phyloP scores from a whole-genome alignment of 2,329 filamentous ascomycete species.

The Neodidymelliopsis sp. region DNA sequence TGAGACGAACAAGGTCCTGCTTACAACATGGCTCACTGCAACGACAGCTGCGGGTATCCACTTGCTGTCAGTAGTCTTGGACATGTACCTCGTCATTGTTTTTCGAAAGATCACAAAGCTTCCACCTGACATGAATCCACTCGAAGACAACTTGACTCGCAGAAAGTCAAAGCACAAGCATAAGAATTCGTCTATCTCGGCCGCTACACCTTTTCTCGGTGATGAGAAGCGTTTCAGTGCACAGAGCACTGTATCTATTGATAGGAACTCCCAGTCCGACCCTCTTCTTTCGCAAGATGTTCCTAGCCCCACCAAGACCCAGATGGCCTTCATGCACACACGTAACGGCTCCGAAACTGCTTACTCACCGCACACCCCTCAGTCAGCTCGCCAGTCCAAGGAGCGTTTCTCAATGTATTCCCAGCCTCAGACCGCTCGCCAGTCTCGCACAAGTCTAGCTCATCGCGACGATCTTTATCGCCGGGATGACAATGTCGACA shows the following conservation, averaged over 20 bases:
- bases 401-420: conserved; percentile 55
- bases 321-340: conserved; percentile 82
- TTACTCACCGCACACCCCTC: conserved; percentile 60
- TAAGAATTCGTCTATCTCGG: conserved; percentile 65
- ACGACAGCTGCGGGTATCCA: conserved; percentile 72
- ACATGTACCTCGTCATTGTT: conserved; percentile 76
- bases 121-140: conserved; percentile 93
- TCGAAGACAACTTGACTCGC: conserved; percentile 85
- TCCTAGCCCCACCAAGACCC: conserved; percentile 48
- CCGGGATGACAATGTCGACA: conserved; percentile 33
- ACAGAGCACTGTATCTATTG: conserved; percentile 51
- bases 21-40: conserved; percentile 73
- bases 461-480: conserved; percentile 41
- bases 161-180: conserved; percentile 73
- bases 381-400: conserved; percentile 62
- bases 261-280: conserved; percentile 41
- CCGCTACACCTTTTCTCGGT: conserved; percentile 51
- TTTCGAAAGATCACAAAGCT: conserved; percentile 84
- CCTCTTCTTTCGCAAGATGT: conserved; percentile 40
- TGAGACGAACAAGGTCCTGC: conserved; percentile 66
- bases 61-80: conserved; percentile 71
- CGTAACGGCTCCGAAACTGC: conserved; percentile 68
- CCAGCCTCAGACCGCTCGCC: conserved; percentile 44
- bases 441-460: conserved; percentile 49
- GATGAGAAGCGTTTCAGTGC: conserved; percentile 71